Percentiles rank a stretch among this genome's conserved stretches.
Evolutionary conservation across 306 rosid species (phyloP).

Genomic region (Gillenia trifoliata): DNA sequence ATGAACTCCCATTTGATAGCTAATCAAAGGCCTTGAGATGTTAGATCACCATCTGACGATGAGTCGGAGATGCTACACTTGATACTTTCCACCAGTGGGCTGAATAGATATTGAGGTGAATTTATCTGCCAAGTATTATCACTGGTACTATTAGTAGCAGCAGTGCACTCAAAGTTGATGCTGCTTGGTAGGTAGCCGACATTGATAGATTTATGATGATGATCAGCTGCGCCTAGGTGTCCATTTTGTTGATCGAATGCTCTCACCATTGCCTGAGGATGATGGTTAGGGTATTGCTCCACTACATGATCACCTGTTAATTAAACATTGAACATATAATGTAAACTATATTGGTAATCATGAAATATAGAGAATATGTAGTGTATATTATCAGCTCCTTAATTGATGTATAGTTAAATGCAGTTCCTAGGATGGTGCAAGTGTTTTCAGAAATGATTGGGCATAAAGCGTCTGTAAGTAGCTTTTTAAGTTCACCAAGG

Average conservation of each 20-base stretch:
- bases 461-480: too few species aligned
- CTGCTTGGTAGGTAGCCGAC: slow-evolving; percentile 16
- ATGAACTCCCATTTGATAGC: background rate
- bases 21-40: background rate
- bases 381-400: too few species aligned
- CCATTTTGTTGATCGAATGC: slow-evolving; percentile 28
- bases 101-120: slow-evolving; percentile 13
- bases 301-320: slow-evolving; percentile 26
- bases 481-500: too few species aligned
- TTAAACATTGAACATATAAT: background rate
- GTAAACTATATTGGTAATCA: too few species aligned
- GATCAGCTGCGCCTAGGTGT: background rate
- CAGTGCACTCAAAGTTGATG: slow-evolving; percentile 23
- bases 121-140: slow-evolving; percentile 32
- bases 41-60: slow-evolving; percentile 47
- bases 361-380: background rate
- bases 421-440: too few species aligned
- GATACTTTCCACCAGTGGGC: slow-evolving; percentile 11
- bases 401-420: too few species aligned
- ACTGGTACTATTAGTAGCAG: background rate
- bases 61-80: slow-evolving; percentile 28
- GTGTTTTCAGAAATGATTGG: too few species aligned
- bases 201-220: slow-evolving; percentile 20
- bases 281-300: slow-evolving; percentile 23
- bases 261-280: slow-evolving; percentile 10